Evolutionary conservation across 305 asterid species (phyloP), one percentile per base, ranked within the genome.

Genomic region (Fraxinus platypoda): DNA sequence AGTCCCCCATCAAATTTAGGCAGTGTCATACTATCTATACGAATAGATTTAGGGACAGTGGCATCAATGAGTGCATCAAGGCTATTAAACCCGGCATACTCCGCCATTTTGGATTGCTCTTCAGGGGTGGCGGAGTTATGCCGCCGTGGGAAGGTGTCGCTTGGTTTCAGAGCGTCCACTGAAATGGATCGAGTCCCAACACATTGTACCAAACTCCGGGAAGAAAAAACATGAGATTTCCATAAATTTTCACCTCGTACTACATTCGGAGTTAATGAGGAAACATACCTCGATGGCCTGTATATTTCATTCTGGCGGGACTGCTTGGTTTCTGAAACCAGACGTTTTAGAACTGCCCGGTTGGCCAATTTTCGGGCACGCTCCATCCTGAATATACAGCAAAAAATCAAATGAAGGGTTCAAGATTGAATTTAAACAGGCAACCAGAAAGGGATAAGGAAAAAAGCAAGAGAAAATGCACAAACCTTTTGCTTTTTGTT

Each of bases 51-150:
- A 83, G 99, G 99, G 34, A 96, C 98, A 70, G 99, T 96, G 34
- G 98, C 98, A 78, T 92, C 94, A 41, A 96, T 96, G 2, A 96
- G 91, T 0, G 93, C 76, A 82, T 93, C 98, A 11, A 94, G 89
- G 46, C 57, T 81, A 5, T 81, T 37, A 76, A 79, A 94, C 17
- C 99, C 99, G 23, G 92, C 89, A 74, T 83, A 84, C 87, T 91
- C 95, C 33, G 96, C 91, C 99, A 94, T 96, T 74, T 89, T 89
- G 23, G 92, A 81, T 77, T 93, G 99, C 37, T 96, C 98, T 76
- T 90, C 97, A 15, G 97, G 98, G 82, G 95, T 89, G 84, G 98
- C 99, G 33, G 99, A 95, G 94, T 95, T 95, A 71, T 95, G 98
- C 77, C 98, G 93, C 84, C 97, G 94, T 28, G 97, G 91, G 52